phyloP scores from a whole-genome alignment of 2,329 filamentous ascomycete genomes.

The Cryphonectria radicalis region DNA sequence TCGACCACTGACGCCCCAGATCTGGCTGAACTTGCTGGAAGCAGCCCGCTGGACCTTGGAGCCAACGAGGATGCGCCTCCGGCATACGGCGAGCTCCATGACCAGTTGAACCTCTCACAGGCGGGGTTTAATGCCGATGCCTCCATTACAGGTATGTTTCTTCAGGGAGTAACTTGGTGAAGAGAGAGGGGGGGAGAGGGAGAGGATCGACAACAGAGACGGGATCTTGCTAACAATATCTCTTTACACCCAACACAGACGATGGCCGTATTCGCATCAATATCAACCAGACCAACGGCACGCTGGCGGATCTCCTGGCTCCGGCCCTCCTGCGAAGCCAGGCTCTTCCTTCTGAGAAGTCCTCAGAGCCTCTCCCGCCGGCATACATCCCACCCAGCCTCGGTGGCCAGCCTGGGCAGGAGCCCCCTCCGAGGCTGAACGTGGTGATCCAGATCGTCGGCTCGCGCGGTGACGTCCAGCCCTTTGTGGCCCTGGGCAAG shows the following conservation, averaged over 20 bases:
- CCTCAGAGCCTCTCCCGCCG: constrained; percentile 57
- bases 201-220: neutral
- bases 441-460: constrained; percentile 78
- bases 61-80: constrained; percentile 52
- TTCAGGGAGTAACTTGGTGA: too few relatives aligned
- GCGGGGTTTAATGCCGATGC: constrained; percentile 67
- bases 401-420: constrained; percentile 64
- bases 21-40: constrained; percentile 31
- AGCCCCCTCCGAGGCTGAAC: constrained; percentile 63
- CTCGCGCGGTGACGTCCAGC: constrained; percentile 76
- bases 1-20: constrained; percentile 11
- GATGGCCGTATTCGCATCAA: constrained; percentile 81
- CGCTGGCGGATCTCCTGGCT: constrained; percentile 68
- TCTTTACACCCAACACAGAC: constrained; percentile 48
- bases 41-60: constrained; percentile 45
- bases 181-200: too few relatives aligned
- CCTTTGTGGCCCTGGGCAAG: constrained; percentile 72
- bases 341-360: constrained; percentile 50
- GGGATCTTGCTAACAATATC: constrained; percentile 9
- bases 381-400: constrained; percentile 76
- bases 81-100: constrained; percentile 61
- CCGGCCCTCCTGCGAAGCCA: constrained; percentile 63
- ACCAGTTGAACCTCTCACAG: constrained; percentile 63
- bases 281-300: constrained; percentile 71
- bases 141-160: constrained; percentile 61